Evolutionary conservation across 108 stramenopile species (phyloP).

Genomic region (Pseudonitzschia pungens): DNA sequence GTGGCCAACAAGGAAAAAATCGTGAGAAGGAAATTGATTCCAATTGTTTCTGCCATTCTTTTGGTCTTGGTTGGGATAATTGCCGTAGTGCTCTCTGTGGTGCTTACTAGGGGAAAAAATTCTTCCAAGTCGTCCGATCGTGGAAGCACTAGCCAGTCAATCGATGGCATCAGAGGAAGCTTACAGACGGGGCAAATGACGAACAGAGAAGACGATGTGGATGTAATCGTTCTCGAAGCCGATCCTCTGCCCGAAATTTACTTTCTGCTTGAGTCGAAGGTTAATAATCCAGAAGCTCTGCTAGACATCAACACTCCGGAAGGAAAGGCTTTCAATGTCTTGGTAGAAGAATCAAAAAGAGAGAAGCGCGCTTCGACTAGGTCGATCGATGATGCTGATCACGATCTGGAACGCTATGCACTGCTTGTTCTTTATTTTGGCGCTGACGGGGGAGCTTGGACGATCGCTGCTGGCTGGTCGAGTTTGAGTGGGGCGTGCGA

Average conservation of each 20-base stretch:
- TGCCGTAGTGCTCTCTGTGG: background rate
- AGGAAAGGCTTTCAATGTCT: constrained; percentile 33
- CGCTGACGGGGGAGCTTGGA: constrained; percentile 40
- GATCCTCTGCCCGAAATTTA: constrained; percentile 2
- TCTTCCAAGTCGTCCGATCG: background rate
- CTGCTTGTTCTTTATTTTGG: constrained; percentile 46
- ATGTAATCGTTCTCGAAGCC: background rate
- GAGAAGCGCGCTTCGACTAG: background rate
- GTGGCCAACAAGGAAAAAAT: background rate
- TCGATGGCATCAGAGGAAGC: background rate
- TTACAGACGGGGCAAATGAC: background rate
- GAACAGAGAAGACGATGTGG: background rate
- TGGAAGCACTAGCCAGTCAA: background rate
- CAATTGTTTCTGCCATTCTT: background rate
- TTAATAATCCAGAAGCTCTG: constrained; percentile 5
- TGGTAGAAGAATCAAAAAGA: constrained; percentile 6
- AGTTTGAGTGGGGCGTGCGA: constrained; percentile 42
- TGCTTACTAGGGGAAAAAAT: background rate
- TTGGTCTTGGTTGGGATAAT: background rate
- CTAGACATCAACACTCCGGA: constrained; percentile 35
- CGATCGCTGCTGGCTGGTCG: constrained; percentile 44
- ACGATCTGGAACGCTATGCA: constrained; percentile 38
- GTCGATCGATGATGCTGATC: background rate
- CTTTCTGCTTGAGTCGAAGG: constrained; percentile 1
- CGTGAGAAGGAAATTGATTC: background rate